Conservation (phyloP, 108 stramenopile genomes). For the Cyclotella sp. region DNA sequence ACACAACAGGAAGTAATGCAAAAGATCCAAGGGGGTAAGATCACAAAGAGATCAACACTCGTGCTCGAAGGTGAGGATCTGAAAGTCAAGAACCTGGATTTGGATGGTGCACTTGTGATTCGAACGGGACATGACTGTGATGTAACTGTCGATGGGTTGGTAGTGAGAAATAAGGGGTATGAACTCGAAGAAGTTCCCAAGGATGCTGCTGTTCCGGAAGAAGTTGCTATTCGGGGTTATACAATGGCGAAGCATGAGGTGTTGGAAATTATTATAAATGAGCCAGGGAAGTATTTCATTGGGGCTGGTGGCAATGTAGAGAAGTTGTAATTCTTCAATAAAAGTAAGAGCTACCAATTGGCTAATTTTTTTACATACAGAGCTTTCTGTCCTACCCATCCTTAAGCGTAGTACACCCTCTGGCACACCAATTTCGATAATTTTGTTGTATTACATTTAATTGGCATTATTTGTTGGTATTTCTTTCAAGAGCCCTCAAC, state of each 20-base stretch:
- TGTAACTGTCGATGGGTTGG: conserved; percentile 79
- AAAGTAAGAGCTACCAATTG: too few species aligned
- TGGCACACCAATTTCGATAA: too few species aligned
- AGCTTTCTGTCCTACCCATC: too few species aligned
- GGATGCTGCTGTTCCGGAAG: conserved; percentile 72
- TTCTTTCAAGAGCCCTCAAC: too few species aligned
- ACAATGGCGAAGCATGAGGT: conserved; percentile 83
- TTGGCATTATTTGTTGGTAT: too few species aligned
- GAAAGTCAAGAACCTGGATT: conserved; percentile 74
- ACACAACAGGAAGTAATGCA: conserved; percentile 75
- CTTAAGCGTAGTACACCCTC: too few species aligned
- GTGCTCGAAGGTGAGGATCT: conserved; percentile 82
- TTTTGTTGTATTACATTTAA: too few species aligned
- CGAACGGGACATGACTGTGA: conserved; percentile 67
- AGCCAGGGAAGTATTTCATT: conserved; percentile 80
- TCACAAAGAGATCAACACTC: conserved; percentile 73
- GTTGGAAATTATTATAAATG: conserved; percentile 73
- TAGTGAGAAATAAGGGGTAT: conserved; percentile 83
- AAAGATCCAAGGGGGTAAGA: conserved; percentile 77
- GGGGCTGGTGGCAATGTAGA: conserved; percentile 70
- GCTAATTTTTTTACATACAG: too few species aligned
- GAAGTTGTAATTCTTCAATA: neutral
- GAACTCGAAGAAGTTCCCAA: conserved; percentile 68
- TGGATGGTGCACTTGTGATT: conserved; percentile 89
- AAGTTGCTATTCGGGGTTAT: conserved; percentile 87